Evolutionary conservation across 345 rosid genomes (phyloP), one percentile per base, ranked within the genome.

Genomic region (Combretum micranthum): DNA sequence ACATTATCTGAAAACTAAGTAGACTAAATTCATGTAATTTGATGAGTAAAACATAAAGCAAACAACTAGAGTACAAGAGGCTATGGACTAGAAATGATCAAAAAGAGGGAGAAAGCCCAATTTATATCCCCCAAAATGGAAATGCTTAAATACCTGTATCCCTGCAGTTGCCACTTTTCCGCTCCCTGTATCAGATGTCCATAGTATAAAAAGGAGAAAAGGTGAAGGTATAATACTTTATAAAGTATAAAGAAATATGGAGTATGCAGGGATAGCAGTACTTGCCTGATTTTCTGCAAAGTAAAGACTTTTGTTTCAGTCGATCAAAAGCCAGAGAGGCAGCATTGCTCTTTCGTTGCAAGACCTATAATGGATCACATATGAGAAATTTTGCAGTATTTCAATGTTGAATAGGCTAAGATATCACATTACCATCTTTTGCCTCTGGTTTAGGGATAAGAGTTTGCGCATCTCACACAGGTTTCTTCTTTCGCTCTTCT

Each of bases 321-420:
- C 88, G 82, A 69, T 81, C 80, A 17, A 69, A 50, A 25, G 86
- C 86, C 62, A 75, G 48, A 50, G 65, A 67, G 71, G 88, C 84
- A 72, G 86, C 93, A 76, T 83, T 69, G n/a, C 77, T 80, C 74
- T 88, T 92, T 37, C 83, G 76, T 58, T 80, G 86, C 78, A 86
- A 64, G 58, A 84, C 93, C 98, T 92, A 71, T 63, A 16, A 56
- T 53, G 60, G 47, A 44, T 55, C 39, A 26, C 54, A 42, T 50
- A 26, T 39, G 47, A 54, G 37, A 58, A 23, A 19, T 42, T 46
- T 53, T 26, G 54, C 23, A 56, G 39, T 48, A 20, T 5, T 32
- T 20, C 45, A 53, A 50, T 47, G 19, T 47, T 50, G 16, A 39
- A 18, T 5, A n/a, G 23, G 32, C 44, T 23, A 13, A 21, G 43